A percentile compares a stretch with the other conserved stretches of the same genome.
Conservation (phyloP, 495 filamentous ascomycete species). For the Trichoderma asperelloides region DNA sequence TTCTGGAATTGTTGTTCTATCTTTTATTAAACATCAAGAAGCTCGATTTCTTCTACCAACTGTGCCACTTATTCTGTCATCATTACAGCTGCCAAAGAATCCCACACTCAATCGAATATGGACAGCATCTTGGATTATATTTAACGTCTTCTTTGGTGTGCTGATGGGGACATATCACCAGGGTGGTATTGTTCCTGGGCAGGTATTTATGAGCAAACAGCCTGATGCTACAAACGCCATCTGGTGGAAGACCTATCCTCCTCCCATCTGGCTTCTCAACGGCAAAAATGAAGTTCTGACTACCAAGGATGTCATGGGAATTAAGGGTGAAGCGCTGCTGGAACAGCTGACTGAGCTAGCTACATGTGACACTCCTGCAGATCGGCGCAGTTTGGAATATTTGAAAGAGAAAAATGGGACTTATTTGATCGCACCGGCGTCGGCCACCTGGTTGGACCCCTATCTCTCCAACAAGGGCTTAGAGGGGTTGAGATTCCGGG, state of each 20-base stretch:
- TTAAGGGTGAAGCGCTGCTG: constrained; percentile 52
- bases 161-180: constrained; percentile 94
- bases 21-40: constrained; percentile 87
- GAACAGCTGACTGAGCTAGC: constrained; percentile 48
- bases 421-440: constrained; percentile 64
- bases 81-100: constrained; percentile 59
- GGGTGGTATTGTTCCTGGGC: constrained; percentile 79
- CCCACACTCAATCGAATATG: constrained; percentile 44
- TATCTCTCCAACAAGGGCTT: constrained; percentile 42
- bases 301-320: constrained; percentile 81
- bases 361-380: constrained; percentile 46
- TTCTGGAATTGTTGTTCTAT: constrained; percentile 70
- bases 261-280: constrained; percentile 85
- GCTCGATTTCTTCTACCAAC: constrained; percentile 85
- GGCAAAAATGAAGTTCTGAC: constrained; percentile 55
- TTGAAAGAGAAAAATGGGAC: constrained; percentile 43
- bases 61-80: constrained; percentile 81
- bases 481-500: constrained; percentile 45
- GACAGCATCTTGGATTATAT: constrained; percentile 64
- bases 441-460: constrained; percentile 61
- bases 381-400: constrained; percentile 39
- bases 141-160: constrained; percentile 69
- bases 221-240: constrained; percentile 58
- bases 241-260: constrained; percentile 98
- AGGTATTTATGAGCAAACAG: constrained; percentile 53